phyloP scores from a whole-genome alignment of 2,329 filamentous ascomycete genomes.

The Dactylonectria macrodidyma region DNA sequence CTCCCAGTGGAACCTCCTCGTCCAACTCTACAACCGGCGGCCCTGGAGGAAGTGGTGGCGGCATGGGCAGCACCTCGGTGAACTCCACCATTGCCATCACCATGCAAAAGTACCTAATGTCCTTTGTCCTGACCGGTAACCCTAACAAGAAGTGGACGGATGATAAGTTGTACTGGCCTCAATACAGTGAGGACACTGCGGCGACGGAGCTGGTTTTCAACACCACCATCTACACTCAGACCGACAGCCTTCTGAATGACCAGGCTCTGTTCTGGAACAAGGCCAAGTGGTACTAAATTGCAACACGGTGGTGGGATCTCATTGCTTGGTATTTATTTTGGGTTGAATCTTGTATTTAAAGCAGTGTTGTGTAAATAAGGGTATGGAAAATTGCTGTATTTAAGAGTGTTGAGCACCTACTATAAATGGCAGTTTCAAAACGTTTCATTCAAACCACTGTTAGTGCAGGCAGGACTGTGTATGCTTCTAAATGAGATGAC shows the following conservation, averaged over 20 bases:
- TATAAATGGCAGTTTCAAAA: too few relatives aligned
- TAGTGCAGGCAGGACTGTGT: too few relatives aligned
- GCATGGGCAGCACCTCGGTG: conserved; percentile 14
- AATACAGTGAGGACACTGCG: conserved; percentile 14
- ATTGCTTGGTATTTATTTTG: background rate
- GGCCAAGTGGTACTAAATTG: conserved; percentile 12
- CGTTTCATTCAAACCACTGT: too few relatives aligned
- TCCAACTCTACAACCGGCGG: conserved; percentile 14
- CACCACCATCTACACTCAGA: conserved; percentile 21
- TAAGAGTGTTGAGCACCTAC: too few relatives aligned
- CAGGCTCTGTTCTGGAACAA: conserved; percentile 20
- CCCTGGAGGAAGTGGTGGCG: conserved; percentile 2
- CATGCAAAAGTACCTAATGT: conserved; percentile 21
- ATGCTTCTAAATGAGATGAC: too few relatives aligned
- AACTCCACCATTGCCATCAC: conserved; percentile 12
- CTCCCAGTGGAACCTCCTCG: background rate
- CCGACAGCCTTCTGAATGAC: conserved; percentile 9
- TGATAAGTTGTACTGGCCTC: conserved; percentile 21
- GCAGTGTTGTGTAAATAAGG: background rate
- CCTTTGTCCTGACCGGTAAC: conserved; percentile 20
- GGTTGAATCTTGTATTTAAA: background rate
- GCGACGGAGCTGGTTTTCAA: conserved; percentile 20
- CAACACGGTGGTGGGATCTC: background rate
- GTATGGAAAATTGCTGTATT: background rate
- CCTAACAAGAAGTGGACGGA: conserved; percentile 20